Percentiles rank a stretch among this genome's conserved stretches.
These are phyloP conservation scores for Bacidia rubella DNA, from an alignment of 495 filamentous ascomycete genomes.

Conservation along the genomic window DNA sequence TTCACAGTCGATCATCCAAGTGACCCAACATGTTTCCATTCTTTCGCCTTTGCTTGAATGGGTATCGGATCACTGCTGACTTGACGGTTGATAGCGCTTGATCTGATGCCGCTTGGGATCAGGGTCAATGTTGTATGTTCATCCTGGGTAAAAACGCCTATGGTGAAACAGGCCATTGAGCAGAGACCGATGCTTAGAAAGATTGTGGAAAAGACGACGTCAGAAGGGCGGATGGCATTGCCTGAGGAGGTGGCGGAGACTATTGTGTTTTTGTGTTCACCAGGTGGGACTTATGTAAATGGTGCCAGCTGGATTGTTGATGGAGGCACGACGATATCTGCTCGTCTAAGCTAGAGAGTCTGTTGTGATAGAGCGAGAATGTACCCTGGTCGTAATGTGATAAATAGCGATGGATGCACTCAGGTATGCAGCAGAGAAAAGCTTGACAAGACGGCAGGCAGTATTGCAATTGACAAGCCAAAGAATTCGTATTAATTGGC, in stretches of 20 bases:
- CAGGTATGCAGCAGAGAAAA: too few species aligned
- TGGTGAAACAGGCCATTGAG: background rate
- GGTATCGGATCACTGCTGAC: background rate
- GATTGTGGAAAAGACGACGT: background rate
- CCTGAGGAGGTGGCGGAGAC: slow-evolving; percentile 7
- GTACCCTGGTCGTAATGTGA: too few species aligned
- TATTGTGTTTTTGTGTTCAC: slow-evolving; percentile 3
- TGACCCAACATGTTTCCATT: background rate
- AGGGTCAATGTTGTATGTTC: slow-evolving; percentile 11
- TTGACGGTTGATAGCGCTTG: background rate
- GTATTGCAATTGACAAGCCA: too few species aligned
- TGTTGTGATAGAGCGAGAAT: too few species aligned
- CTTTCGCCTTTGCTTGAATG: background rate
- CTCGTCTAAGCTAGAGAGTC: too few species aligned
- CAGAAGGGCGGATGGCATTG: background rate
- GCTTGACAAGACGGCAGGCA: too few species aligned
- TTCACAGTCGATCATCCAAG: background rate
- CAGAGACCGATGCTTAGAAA: background rate
- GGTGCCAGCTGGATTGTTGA: slow-evolving; percentile 7
- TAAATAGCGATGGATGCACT: too few species aligned
- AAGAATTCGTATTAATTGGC: too few species aligned
- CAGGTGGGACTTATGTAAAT: slow-evolving; percentile 6
- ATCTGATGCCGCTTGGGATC: background rate
- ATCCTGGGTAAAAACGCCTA: slow-evolving; percentile 9
- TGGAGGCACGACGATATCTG: background rate